Conservation (phyloP, 2,329 filamentous ascomycete species). For the Verticillium isaacii region DNA sequence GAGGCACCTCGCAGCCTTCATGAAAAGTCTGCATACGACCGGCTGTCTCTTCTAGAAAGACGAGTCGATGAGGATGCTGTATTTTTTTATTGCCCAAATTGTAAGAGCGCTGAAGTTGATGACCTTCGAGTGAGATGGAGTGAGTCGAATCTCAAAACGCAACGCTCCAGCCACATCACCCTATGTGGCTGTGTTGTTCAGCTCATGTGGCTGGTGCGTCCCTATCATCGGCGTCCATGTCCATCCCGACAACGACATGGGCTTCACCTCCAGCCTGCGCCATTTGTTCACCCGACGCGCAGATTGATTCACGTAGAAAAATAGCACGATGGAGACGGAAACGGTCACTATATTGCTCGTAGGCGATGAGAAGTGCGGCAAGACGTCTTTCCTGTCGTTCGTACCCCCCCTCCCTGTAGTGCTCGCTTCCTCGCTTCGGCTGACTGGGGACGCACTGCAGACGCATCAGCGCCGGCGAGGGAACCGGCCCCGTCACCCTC, state of each 20-base stretch:
- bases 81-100: background rate
- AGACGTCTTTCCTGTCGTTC: conserved; percentile 58
- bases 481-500: conserved; percentile 37
- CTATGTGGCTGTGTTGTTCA: background rate
- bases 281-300: conserved; percentile 9
- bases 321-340: conserved; percentile 37
- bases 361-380: conserved; percentile 56
- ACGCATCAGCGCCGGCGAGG: conserved; percentile 44
- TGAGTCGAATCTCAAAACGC: background rate
- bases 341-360: conserved; percentile 50
- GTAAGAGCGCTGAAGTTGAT: too few relatives aligned
- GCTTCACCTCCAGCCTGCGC: conserved; percentile 7
- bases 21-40: background rate
- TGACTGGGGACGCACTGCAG: conserved; percentile 25
- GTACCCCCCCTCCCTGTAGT: conserved; percentile 20
- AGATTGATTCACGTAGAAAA: background rate
- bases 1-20: background rate
- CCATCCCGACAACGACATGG: background rate
- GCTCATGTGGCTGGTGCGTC: background rate
- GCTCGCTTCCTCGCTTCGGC: background rate
- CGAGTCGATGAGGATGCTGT: too few relatives aligned
- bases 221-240: background rate
- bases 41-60: background rate
- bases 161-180: background rate
- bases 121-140: background rate